Evolutionary conservation across 2,329 filamentous ascomycete genomes (phyloP).

Genomic region (Cordyceps tenuipes): DNA sequence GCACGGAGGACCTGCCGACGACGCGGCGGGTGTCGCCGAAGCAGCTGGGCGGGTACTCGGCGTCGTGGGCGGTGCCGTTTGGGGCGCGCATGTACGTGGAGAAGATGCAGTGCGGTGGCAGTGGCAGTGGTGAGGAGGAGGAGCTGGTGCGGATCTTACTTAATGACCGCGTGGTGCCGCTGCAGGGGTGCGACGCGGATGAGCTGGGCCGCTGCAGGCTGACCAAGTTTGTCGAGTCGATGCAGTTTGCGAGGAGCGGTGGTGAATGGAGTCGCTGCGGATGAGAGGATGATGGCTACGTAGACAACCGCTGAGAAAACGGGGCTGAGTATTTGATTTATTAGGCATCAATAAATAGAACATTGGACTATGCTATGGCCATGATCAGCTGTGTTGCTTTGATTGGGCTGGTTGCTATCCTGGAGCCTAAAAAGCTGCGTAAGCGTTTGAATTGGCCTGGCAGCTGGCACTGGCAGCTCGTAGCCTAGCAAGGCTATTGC

Average conservation of each 20-base stretch:
- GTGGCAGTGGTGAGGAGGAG: no score
- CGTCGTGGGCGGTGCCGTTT: slow-evolving; percentile 77
- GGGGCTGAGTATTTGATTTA: background rate
- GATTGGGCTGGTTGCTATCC: background rate
- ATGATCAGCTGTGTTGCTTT: background rate
- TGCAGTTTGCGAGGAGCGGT: slow-evolving; percentile 63
- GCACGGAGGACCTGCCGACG: slow-evolving; percentile 45
- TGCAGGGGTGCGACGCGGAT: slow-evolving; percentile 65
- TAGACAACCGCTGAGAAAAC: no score
- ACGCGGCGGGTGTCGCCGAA: slow-evolving; percentile 39
- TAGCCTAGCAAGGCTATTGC: no score
- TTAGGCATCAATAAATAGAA: slow-evolving; percentile 2
- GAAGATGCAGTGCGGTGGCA: slow-evolving; percentile 61
- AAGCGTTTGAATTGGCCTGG: background rate
- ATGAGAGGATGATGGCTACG: background rate
- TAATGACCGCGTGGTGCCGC: slow-evolving; percentile 71
- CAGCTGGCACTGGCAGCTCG: no score
- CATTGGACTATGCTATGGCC: background rate
- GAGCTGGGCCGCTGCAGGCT: slow-evolving; percentile 61
- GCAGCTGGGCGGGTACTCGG: slow-evolving; percentile 59
- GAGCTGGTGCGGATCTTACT: slow-evolving; percentile 73
- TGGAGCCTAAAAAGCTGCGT: slow-evolving; percentile 6
- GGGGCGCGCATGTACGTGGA: slow-evolving; percentile 76
- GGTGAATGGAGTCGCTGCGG: slow-evolving; percentile 65
- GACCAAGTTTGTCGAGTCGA: slow-evolving; percentile 61